Conservation (phyloP, 805 yeast species). For the Kazachstania martiniae region DNA sequence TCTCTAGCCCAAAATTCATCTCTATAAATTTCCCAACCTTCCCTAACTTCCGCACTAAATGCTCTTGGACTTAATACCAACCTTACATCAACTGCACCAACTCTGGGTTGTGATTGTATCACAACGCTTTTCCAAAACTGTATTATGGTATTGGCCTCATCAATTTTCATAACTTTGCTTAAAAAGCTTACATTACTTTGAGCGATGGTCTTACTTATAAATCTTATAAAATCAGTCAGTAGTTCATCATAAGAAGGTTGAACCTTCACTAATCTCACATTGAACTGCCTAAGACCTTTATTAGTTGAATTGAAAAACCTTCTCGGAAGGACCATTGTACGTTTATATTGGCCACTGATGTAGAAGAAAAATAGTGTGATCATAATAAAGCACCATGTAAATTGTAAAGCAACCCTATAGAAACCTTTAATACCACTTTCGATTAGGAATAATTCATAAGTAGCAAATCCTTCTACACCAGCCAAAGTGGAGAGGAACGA, state of each 20-base stretch:
- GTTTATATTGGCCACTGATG: slow-evolving; percentile 78
- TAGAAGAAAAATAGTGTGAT: slow-evolving; percentile 68
- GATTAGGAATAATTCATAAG: slow-evolving; percentile 28
- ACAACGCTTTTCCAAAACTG: slow-evolving; percentile 14
- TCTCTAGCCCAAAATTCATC: slow-evolving; percentile 90
- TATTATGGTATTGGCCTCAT: slow-evolving; percentile 8
- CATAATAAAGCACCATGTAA: slow-evolving; percentile 23
- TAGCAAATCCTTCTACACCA: slow-evolving; percentile 30
- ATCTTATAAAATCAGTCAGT: slow-evolving; percentile 27
- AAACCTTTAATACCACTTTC: slow-evolving; percentile 28
- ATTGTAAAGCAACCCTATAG: slow-evolving; percentile 24
- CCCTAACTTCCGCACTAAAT: slow-evolving; percentile 73
- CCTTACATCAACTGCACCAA: slow-evolving; percentile 75
- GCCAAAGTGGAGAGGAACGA: slow-evolving; percentile 31
- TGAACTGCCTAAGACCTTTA: slow-evolving; percentile 77
- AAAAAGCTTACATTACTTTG: slow-evolving; percentile 10
- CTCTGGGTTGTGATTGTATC: slow-evolving; percentile 42
- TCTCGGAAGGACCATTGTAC: slow-evolving; percentile 76
- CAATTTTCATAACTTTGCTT: slow-evolving; percentile 6
- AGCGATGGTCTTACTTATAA: slow-evolving; percentile 20
- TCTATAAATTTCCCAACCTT: slow-evolving; percentile 90
- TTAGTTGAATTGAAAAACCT: slow-evolving; percentile 73
- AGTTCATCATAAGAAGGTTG: slow-evolving; percentile 30
- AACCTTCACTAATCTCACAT: slow-evolving; percentile 64
- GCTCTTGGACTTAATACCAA: slow-evolving; percentile 70